Evolutionary conservation across 106 monocot genomes (phyloP), one percentile per base, ranked within the genome.

Genomic region (Agapanthus africanus): DNA sequence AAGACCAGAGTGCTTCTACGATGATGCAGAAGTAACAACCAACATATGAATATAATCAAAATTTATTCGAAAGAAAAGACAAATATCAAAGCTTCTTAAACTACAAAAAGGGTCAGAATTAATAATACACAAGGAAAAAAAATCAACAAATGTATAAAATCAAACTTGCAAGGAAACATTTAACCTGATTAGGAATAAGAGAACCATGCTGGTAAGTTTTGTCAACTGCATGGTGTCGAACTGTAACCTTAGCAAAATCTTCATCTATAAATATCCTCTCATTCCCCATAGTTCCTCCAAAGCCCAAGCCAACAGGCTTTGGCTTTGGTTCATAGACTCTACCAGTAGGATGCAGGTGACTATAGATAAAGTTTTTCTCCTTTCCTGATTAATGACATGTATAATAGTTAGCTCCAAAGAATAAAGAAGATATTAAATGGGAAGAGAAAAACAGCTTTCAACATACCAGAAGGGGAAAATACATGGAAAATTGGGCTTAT

Each of bases 241-340:
- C 40, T 64, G 75, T 84, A 63, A 88, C 71, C 74, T 25, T 78
- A 46, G 88, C 71, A 68, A 97, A 97, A 75, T 97, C 97, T 78
- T 91, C 97, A 69, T 97, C 91, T n/a, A 97, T 71, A 69, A 82
- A 85, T 46, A 97, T 91, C 68, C 91, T 91, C 67, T 97, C 97
- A 71, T 85, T 89, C 26, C 91, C 87, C 23, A 75, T 26, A 10
- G 82, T 79, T 69, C 97, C 97, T 9, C 97, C 97, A 74, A 97
- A 97, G 56, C 77, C 91, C 73, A 97, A 47, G 37, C 89, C 84
- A 70, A 87, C 71, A 73, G 91, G 80, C 71, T 87, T 97, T 68
- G 88, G 97, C 62, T 88, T 78, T 69, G 83, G 76, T 73, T 91
- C 82, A 69, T 97, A 97, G 14, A 44, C 3, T 68, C 79, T 84